Evolutionary conservation across 2,329 filamentous ascomycete genomes (phyloP), one percentile per base, ranked within the genome.

Genomic region (Botrytis pseudocinerea): DNA sequence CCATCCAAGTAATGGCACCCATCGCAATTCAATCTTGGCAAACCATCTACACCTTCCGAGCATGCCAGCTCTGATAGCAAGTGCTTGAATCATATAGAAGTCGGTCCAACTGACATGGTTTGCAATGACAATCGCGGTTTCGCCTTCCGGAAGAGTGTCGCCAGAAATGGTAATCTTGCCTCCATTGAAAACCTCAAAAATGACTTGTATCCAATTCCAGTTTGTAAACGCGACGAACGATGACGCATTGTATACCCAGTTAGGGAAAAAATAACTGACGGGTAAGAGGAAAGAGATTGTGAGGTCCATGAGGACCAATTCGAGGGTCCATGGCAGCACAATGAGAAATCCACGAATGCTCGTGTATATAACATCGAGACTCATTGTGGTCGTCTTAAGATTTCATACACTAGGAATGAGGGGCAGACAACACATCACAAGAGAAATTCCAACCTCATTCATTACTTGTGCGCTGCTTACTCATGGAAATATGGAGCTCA

Each of bases 61-160:
- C 89, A 91, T 91, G 71, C 84, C 84, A 20, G 86, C 81, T 60
- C 82, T 82, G 65, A 85, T 77, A 22, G 88, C 88, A 60, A 90
- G 80, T 54, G 85, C 85, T 80, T 91, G 88, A 75, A 90, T 87
- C 83, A 90, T 85, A 82, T 90, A 91, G 78, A 91, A 90, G 80
- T 91, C 89, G 73, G 85, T 83, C 89, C 88, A 91, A 69, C 84
- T 84, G 57, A 89, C 85, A 80, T 90, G 89, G 79, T 91, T 90
- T 71, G 85, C 83, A 70, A 91, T 82, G 46, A 91, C 86, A 70
- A 91, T 85, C 71, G 88, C 88, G 40, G 86, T 88, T 80, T 91
- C 89, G n/a, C 83, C 83, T 18, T 74, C 71, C 1, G 87, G 87
- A 14, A 90, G 80, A 1, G 77, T 73, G 75, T 88, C 85, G 25